These are phyloP conservation scores for Populus simonii DNA, from an alignment of 345 rosid species.

Conservation along the genomic window DNA sequence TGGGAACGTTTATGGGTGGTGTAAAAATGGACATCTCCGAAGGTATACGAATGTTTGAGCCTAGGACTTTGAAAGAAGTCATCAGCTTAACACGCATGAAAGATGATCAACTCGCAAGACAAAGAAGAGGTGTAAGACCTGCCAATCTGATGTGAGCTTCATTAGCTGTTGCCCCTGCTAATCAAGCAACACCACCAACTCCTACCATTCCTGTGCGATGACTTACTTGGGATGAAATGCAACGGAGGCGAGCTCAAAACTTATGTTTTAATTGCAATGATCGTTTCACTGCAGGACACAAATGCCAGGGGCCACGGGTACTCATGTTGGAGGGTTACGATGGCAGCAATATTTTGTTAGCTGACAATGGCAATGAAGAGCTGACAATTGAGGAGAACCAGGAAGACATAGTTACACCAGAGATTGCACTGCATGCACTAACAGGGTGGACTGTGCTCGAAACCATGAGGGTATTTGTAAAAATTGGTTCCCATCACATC, in stretches of 20 bases:
- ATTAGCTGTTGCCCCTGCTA: not conserved
- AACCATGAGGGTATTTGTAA: not conserved
- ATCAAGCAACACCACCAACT: not conserved
- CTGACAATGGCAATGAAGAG: not conserved
- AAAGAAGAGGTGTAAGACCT: not conserved
- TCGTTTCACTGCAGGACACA: not conserved
- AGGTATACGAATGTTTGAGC: not conserved
- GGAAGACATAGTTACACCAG: too few species aligned
- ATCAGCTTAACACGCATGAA: not conserved
- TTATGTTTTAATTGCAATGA: not conserved
- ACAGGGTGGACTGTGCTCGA: not conserved
- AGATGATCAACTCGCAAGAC: not conserved
- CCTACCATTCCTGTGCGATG: not conserved
- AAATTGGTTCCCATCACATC: not conserved
- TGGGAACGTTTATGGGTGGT: not conserved
- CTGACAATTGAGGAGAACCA: not conserved
- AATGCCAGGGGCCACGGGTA: not conserved
- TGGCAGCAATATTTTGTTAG: not conserved
- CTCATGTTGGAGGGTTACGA: not conserved
- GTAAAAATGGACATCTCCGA: not conserved
- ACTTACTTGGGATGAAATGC: not conserved
- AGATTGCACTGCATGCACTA: not conserved
- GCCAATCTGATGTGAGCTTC: not conserved
- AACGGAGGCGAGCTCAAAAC: not conserved
- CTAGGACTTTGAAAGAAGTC: not conserved